These are phyloP conservation scores for Hypoxylon sp. DNA, from an alignment of 2,329 filamentous ascomycete species.

Conservation along the genomic window DNA sequence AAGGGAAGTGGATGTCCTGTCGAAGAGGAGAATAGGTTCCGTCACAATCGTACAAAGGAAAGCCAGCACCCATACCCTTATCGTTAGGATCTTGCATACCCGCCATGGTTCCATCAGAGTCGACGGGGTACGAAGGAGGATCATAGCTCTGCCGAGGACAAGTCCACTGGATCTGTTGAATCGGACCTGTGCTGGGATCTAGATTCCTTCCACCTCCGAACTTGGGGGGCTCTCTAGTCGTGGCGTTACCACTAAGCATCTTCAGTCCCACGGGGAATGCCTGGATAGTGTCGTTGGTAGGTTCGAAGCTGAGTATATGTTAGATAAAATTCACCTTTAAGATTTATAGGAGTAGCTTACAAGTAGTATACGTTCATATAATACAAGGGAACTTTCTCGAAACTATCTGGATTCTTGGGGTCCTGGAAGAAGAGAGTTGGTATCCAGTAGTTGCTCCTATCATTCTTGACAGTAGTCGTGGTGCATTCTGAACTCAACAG, in stretches of 20 bases:
- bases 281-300: slow-evolving; percentile 73
- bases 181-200: slow-evolving; percentile 64
- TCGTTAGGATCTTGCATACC: slow-evolving; percentile 69
- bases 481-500: slow-evolving; percentile 75
- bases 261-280: slow-evolving; percentile 79
- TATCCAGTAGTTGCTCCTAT: slow-evolving; percentile 83
- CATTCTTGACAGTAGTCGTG: slow-evolving; percentile 75
- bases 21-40: slow-evolving; percentile 71
- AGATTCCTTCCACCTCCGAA: slow-evolving; percentile 64
- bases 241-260: slow-evolving; percentile 76
- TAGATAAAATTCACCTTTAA: background rate
- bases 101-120: slow-evolving; percentile 67
- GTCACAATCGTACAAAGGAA: slow-evolving; percentile 79
- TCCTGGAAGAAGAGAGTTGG: slow-evolving; percentile 78
- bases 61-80: slow-evolving; percentile 70
- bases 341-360: slow-evolving; percentile 54
- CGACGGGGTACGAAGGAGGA: slow-evolving; percentile 65
- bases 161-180: slow-evolving; percentile 70
- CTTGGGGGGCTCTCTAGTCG: slow-evolving; percentile 68
- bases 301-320: slow-evolving; percentile 64
- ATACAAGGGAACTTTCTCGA: slow-evolving; percentile 75
- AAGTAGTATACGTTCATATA: slow-evolving; percentile 86
- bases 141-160: slow-evolving; percentile 67
- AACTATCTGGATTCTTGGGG: slow-evolving; percentile 67
- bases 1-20: slow-evolving; percentile 78